These are phyloP conservation scores for Arabidopsis thaliana DNA, from an alignment of 345 rosid species.

Conservation along the genomic window TAIR10.1 NC_003071.7:17419501-17420000, in stretches of 20 bases:
- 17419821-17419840: conserved; percentile 1
- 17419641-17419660: background rate
- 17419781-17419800: background rate
- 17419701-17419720: background rate
- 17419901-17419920: conserved; percentile 34
- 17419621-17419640: background rate
- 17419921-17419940: conserved; percentile 43
- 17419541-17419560: background rate
- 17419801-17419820: conserved; percentile 11
- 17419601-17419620: background rate
- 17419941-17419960: conserved; percentile 37
- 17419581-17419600: background rate
- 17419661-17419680: background rate
- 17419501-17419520: background rate
- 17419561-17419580: background rate
- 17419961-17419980: conserved; percentile 16
- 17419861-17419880: conserved; percentile 16
- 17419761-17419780: background rate
- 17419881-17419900: conserved; percentile 41
- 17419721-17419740: background rate
- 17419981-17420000: background rate
- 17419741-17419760: background rate
- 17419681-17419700: background rate
- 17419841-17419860: conserved; percentile 6
- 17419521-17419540: background rate